Evolutionary conservation across 805 yeast species (phyloP).

Genomic region (Ogataea allantospora): DNA sequence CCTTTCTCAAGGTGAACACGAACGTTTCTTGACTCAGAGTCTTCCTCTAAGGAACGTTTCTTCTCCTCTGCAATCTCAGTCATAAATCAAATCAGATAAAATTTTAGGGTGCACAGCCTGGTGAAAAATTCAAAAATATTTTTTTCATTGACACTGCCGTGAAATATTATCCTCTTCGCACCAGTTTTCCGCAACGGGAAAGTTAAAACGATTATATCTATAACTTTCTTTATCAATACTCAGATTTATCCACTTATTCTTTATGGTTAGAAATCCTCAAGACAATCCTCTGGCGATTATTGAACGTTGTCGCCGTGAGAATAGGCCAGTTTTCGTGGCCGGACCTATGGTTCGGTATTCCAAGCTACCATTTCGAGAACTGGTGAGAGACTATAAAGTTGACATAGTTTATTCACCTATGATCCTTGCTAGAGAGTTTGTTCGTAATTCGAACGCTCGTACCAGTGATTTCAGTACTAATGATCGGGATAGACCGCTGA

Average conservation of each 20-base stretch:
- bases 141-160: constrained; percentile 1
- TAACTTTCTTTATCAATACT: not conserved
- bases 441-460: constrained; percentile 77
- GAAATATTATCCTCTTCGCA: constrained; percentile 12
- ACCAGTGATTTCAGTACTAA: constrained; percentile 83
- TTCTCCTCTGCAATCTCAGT: constrained; percentile 7
- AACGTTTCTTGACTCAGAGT: constrained; percentile 2
- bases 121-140: constrained; percentile 7
- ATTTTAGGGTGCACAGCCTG: constrained; percentile 12
- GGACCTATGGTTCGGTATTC: constrained; percentile 99
- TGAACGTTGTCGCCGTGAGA: constrained; percentile 42
- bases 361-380: constrained; percentile 84
- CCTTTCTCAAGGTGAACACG: constrained; percentile 45
- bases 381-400: constrained; percentile 67
- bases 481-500: constrained; percentile 61
- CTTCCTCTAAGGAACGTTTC: constrained; percentile 9
- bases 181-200: constrained; percentile 17
- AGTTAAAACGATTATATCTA: constrained; percentile 11
- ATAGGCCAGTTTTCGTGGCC: constrained; percentile 60
- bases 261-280: constrained; percentile 36
- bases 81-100: constrained; percentile 6
- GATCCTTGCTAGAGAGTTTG: constrained; percentile 95
- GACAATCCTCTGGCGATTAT: constrained; percentile 56
- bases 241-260: not conserved
- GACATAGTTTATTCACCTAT: constrained; percentile 93